Base-by-base conservation (phyloP, 208 protist species). In the Dictyostelium gargantuum region DNA sequence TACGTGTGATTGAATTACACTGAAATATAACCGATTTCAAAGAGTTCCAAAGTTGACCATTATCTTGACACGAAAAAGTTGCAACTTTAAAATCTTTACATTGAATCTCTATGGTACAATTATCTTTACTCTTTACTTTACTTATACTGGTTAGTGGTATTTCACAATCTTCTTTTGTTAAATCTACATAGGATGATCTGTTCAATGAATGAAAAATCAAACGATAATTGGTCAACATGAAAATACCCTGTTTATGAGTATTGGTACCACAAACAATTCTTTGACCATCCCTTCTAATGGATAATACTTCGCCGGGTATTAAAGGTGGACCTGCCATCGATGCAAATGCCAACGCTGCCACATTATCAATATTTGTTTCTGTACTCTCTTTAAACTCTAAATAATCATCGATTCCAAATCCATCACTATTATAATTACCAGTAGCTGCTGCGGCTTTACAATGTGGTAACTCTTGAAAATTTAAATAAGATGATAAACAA, bases 91-190 rank as follows among this genome's bases (percentile, higher is more conserved):
- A 89, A 29, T 89, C 70, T 48, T 89, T 89, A 42, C 68, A 76
- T 32, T 58, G 56, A 15, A 89, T 68, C 13, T 89, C 82, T 26
- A 52, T 86, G 3, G 13, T 38, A 15, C 11, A 40, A 4, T 52
- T 77, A 11, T 48, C 46, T 66, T 66, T 73, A 26, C 1, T 50
- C 21, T 74, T 77, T 70, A n/a, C 9, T 79, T 81, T 75, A 11
- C 4, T 38, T 9, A 89, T 89, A 1, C 50, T 29, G 13, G 70
- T 68, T 26, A 89, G 29, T 42, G 82, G 70, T 3, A 89, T 77
- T 32, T 77, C 82, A 42, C 63, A 76, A 52, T 89, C 82, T 21
- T 89, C 82, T 79, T 89, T 89, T 3, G 82, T 79, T 13, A 89
- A 68, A 38, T 89, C 82, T 19, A 54, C 70, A 66, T 89, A 89